These are phyloP conservation scores for Dryas integrifolia DNA, from an alignment of 331 rosid genomes.

Conservation along the genomic window DNA sequence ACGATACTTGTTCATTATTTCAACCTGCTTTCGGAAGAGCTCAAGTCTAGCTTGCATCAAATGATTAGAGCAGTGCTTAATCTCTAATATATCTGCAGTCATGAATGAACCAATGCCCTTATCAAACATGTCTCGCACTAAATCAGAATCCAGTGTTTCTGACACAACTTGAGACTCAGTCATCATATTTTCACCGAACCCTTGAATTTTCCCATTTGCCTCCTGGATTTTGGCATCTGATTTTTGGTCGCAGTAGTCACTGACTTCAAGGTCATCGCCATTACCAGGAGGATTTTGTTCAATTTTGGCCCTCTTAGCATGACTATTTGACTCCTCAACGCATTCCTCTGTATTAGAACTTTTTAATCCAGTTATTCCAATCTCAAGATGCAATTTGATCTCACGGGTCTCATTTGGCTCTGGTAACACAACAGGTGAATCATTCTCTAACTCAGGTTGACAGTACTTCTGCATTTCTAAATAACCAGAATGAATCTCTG, in stretches of 20 bases:
- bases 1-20: constrained; percentile 1
- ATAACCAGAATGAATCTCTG: background rate
- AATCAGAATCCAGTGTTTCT: constrained; percentile 5
- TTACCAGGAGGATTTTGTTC: background rate
- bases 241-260: constrained; percentile 8
- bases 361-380: constrained; percentile 5
- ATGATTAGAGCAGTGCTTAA: background rate
- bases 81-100: background rate
- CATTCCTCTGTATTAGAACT: constrained; percentile 4
- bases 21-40: constrained; percentile 24
- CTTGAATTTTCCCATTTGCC: too few species aligned
- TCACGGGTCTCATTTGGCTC: constrained; percentile 5
- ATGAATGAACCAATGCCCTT: background rate
- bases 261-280: background rate
- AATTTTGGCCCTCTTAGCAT: constrained; percentile 6
- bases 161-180: background rate
- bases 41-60: constrained; percentile 11
- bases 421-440: background rate
- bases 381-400: constrained; percentile 15
- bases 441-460: background rate
- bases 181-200: background rate
- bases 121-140: constrained; percentile 7
- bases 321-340: constrained; percentile 11
- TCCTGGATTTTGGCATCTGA: background rate
- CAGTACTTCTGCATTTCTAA: background rate